A percentile compares a stretch with the other conserved stretches of the same genome.
Evolutionary conservation across 139 green algal genomes (phyloP).

Genomic region (Volvox africanus): DNA sequence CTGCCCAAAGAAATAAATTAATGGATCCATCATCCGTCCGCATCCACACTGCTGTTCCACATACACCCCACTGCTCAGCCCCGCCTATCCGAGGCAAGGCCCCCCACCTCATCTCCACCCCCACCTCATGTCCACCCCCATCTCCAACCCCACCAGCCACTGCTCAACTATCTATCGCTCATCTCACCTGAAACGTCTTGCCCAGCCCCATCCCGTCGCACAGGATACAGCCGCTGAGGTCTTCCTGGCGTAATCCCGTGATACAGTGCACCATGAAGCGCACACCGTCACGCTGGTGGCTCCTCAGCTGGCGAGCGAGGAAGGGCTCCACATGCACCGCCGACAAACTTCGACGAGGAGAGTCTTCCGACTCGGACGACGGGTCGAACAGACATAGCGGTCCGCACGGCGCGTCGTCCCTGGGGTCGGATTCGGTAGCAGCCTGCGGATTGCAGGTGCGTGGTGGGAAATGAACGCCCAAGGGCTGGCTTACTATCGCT

Average conservation of each 20-base stretch:
- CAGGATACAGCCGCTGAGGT: slow-evolving; percentile 82
- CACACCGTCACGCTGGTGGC: slow-evolving; percentile 86
- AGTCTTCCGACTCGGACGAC: not conserved
- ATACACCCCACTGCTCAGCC: no score
- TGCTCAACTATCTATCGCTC: not conserved
- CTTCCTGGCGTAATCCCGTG: slow-evolving; percentile 69
- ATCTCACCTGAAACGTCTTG: slow-evolving; percentile 71
- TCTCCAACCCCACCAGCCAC: not conserved
- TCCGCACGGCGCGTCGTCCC: not conserved
- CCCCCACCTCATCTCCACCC: no score
- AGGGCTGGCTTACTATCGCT: not conserved
- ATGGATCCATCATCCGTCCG: no score
- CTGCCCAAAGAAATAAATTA: no score
- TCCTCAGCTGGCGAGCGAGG: slow-evolving; percentile 73
- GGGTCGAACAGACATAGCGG: slow-evolving; percentile 43
- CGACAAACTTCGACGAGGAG: slow-evolving; percentile 6
- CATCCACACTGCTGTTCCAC: no score
- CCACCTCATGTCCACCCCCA: not conserved
- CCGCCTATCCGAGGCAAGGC: no score
- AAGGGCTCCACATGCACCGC: slow-evolving; percentile 71
- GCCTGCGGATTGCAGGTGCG: not conserved
- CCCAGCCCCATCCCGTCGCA: slow-evolving; percentile 78
- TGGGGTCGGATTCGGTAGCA: not conserved
- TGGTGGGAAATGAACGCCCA: not conserved
- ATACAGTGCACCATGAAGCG: slow-evolving; percentile 92